These are phyloP conservation scores for Triticum monococcum DNA, from an alignment of 176 grass and related monocot species.

Conservation along the genomic window DNA sequence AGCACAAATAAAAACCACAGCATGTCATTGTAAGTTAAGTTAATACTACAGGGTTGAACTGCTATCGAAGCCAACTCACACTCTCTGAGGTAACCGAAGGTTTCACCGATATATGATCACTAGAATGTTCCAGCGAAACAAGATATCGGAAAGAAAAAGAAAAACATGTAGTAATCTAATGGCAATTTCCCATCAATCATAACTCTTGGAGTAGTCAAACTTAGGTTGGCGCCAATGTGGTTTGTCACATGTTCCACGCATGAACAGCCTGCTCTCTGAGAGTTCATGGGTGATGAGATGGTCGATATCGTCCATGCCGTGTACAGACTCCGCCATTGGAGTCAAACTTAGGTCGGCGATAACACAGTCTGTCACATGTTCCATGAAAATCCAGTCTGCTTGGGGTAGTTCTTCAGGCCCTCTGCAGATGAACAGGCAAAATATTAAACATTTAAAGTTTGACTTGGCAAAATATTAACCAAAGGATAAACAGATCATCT, in stretches of 20 bases:
- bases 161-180: background rate
- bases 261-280: slow-evolving; percentile 41
- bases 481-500: background rate
- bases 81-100: slow-evolving; percentile 2
- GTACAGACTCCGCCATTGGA: slow-evolving; percentile 47
- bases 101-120: slow-evolving; percentile 21
- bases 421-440: slow-evolving; percentile 49
- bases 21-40: background rate
- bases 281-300: slow-evolving; percentile 40
- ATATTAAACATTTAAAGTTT: slow-evolving; percentile 33
- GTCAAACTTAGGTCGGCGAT: background rate
- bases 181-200: background rate
- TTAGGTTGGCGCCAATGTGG: background rate
- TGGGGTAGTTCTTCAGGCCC: slow-evolving; percentile 76
- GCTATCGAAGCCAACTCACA: slow-evolving; percentile 20
- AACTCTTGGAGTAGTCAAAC: background rate
- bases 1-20: background rate
- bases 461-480: no score
- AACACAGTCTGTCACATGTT: background rate
- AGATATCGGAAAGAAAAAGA: background rate
- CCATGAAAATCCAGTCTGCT: slow-evolving; percentile 16
- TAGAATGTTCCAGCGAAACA: slow-evolving; percentile 4
- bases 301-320: slow-evolving; percentile 52
- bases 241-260: slow-evolving; percentile 38
- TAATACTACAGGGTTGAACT: background rate